Percentiles rank a stretch among this genome's conserved stretches.
Conservation (phyloP, 2,329 filamentous ascomycete species). For the Drechmeria coniospora region DNA sequence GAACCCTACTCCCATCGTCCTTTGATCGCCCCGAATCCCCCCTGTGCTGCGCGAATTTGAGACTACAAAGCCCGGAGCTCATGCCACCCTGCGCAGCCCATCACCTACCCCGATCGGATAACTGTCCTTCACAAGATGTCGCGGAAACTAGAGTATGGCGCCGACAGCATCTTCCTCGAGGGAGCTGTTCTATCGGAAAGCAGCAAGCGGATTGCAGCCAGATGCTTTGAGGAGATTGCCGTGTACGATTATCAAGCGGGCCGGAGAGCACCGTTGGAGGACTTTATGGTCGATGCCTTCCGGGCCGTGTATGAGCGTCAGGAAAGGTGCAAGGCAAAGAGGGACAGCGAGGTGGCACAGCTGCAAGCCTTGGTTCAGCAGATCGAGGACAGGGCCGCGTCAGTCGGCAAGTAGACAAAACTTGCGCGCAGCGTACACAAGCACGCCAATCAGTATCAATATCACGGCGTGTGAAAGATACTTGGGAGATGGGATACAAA, state of each 20-base stretch:
- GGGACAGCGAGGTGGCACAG: conserved; percentile 7
- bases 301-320: conserved; percentile 20
- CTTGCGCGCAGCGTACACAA: too few species aligned
- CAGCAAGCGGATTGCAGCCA: conserved; percentile 56
- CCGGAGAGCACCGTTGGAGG: conserved; percentile 21
- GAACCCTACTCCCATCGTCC: too few species aligned
- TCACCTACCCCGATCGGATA: conserved; percentile 69
- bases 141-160: conserved; percentile 25
- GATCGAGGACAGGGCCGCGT: conserved; percentile 2
- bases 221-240: conserved; percentile 43
- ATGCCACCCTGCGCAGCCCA: conserved; percentile 48
- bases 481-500: too few species aligned
- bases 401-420: too few species aligned
- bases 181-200: conserved; percentile 59
- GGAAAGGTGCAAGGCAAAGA: conserved; percentile 7
- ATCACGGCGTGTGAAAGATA: too few species aligned
- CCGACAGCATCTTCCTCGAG: conserved; percentile 40
- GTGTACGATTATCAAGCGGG: conserved; percentile 17
- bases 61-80: too few species aligned
- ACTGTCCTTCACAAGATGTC: conserved; percentile 71
- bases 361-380: conserved; percentile 2
- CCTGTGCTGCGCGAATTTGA: too few species aligned
- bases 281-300: conserved; percentile 24
- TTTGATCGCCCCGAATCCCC: too few species aligned
- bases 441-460: too few species aligned